phyloP scores from a whole-genome alignment of 139 green algal genomes.

The Chlamydomonas sp. region DNA sequence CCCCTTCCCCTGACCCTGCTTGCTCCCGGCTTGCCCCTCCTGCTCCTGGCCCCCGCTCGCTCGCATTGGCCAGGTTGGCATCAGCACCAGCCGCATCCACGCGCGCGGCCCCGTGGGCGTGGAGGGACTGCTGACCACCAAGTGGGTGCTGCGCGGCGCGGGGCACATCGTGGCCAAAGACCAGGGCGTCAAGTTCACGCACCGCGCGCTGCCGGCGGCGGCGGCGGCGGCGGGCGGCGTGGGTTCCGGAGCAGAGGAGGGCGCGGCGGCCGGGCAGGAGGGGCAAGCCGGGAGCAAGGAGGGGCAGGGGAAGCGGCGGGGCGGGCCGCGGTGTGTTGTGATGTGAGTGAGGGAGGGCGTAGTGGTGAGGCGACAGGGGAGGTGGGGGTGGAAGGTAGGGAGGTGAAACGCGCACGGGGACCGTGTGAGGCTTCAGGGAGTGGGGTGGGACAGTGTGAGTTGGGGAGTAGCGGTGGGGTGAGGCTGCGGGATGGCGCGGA shows the following conservation, averaged over 20 bases:
- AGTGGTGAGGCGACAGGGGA: neutral
- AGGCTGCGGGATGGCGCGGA: too few relatives aligned
- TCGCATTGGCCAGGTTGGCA: constrained; percentile 82
- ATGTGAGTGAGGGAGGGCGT: neutral
- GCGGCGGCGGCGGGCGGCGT: neutral
- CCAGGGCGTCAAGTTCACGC: constrained; percentile 88
- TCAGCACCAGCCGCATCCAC: constrained; percentile 97
- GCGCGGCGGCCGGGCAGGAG: neutral
- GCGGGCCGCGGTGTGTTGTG: neutral
- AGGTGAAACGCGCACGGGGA: neutral
- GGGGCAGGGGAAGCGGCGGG: neutral
- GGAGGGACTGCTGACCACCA: constrained; percentile 96
- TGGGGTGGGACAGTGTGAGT: too few relatives aligned
- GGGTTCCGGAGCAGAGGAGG: neutral
- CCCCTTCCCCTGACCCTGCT: neutral
- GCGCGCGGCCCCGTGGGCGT: constrained; percentile 97
- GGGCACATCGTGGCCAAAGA: constrained; percentile 95
- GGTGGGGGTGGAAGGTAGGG: neutral
- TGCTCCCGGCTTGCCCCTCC: neutral
- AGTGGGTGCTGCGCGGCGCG: constrained; percentile 87
- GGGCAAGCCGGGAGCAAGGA: neutral
- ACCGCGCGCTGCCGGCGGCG: constrained; percentile 69
- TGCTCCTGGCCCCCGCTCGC: too few relatives aligned
- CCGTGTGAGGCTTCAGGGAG: neutral
- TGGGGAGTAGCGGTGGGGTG: too few relatives aligned